Conservation (phyloP, 345 rosid genomes). For the Tarenaya hassleriana region DNA sequence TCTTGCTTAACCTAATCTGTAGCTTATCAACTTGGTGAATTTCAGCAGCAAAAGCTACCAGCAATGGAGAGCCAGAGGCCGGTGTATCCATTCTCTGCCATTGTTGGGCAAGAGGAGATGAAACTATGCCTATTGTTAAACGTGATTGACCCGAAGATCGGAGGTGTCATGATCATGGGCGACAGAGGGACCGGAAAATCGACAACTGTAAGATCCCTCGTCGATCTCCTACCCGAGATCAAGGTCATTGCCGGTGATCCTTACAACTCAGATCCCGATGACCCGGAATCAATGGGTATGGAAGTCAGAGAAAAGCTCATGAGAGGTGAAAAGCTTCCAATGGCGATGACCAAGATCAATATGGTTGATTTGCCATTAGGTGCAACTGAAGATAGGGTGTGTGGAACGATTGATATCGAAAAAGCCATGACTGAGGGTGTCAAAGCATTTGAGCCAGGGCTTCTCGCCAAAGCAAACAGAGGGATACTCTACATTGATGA, state of each 20-base stretch:
- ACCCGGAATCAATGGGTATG: slow-evolving; percentile 87
- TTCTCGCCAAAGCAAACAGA: slow-evolving; percentile 93
- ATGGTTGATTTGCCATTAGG: slow-evolving; percentile 98
- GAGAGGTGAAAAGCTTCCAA: slow-evolving; percentile 47
- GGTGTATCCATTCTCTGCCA: slow-evolving; percentile 85
- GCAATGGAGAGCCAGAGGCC: slow-evolving; percentile 74
- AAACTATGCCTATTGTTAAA: slow-evolving; percentile 79
- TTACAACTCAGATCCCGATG: slow-evolving; percentile 85
- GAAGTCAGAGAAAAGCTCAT: slow-evolving; percentile 64
- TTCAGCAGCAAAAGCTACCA: slow-evolving; percentile 47
- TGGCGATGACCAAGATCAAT: slow-evolving; percentile 57
- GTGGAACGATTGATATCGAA: slow-evolving; percentile 92
- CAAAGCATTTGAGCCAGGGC: slow-evolving; percentile 97
- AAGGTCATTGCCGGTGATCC: slow-evolving; percentile 78
- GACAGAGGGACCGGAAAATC: slow-evolving; percentile 95
- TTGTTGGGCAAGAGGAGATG: slow-evolving; percentile 98
- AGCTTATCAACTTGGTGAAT: not conserved
- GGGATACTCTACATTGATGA: slow-evolving; percentile 96
- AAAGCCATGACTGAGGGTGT: slow-evolving; percentile 96
- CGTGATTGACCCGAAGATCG: slow-evolving; percentile 94
- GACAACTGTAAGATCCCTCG: slow-evolving; percentile 83
- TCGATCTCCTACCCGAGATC: slow-evolving; percentile 87
- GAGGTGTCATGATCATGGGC: slow-evolving; percentile 97
- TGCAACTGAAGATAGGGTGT: slow-evolving; percentile 97
- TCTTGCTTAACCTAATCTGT: no score